A percentile compares a stretch with the other conserved stretches of the same genome.
Conservation (phyloP, 2,329 filamentous ascomycete species). For the Coniochaeta sp. region DNA sequence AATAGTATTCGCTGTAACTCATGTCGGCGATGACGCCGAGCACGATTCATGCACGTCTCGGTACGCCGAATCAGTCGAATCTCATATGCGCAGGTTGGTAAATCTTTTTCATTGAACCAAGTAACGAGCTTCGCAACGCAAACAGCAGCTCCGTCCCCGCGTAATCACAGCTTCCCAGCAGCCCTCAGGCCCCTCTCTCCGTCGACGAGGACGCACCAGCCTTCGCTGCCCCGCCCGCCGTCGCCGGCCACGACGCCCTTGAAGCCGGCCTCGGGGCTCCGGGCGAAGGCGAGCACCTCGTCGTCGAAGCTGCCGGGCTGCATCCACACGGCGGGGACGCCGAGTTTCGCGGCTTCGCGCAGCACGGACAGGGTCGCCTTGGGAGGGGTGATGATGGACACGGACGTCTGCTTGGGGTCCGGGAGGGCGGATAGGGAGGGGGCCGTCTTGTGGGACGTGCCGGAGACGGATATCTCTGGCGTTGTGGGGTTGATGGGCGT, state of each 20-base stretch:
- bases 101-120: too few relatives aligned
- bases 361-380: conserved; percentile 66
- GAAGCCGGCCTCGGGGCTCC: conserved; percentile 51
- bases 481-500: conserved; percentile 77
- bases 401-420: conserved; percentile 60
- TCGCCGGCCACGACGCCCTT: conserved; percentile 61
- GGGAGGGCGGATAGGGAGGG: conserved; percentile 58
- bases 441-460: conserved; percentile 54
- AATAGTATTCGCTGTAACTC: too few relatives aligned
- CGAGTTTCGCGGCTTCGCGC: conserved; percentile 66
- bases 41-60: too few relatives aligned
- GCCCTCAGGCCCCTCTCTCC: conserved; percentile 58
- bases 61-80: too few relatives aligned
- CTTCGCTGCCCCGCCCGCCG: conserved; percentile 59
- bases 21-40: too few relatives aligned
- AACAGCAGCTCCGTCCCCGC: too few relatives aligned
- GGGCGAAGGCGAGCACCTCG: conserved; percentile 63
- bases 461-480: conserved; percentile 53
- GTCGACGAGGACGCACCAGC: conserved; percentile 85
- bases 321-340: conserved; percentile 73
- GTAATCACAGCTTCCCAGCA: conserved; percentile 43
- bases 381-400: conserved; percentile 86
- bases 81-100: too few relatives aligned
- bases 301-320: conserved; percentile 87
- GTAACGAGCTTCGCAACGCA: too few relatives aligned